A percentile compares a stretch with the other conserved stretches of the same genome.
phyloP scores from a whole-genome alignment of 306 rosid genomes.

The Hylodesmum podocarpum region DNA sequence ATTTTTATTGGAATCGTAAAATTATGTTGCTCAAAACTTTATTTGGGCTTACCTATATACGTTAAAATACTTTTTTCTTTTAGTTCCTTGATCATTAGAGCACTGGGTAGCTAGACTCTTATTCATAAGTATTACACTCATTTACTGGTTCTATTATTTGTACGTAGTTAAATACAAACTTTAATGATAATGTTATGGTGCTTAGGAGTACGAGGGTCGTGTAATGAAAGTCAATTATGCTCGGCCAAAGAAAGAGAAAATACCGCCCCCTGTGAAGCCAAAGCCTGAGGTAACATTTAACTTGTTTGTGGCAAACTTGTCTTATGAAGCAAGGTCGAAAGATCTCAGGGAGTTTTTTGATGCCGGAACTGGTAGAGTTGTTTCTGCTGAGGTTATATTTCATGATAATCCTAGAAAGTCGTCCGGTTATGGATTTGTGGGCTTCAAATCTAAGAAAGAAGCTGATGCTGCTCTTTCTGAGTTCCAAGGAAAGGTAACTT shows the following conservation, averaged over 20 bases:
- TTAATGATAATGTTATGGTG: no score
- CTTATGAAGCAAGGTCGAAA: slow-evolving; percentile 66
- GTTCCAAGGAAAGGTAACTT: slow-evolving; percentile 78
- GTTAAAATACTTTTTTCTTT: no score
- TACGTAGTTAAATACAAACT: no score
- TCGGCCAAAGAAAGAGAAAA: slow-evolving; percentile 50
- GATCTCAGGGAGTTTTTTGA: slow-evolving; percentile 77
- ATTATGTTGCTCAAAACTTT: no score
- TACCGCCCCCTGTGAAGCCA: slow-evolving; percentile 47
- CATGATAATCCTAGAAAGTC: slow-evolving; percentile 72
- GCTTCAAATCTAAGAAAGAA: slow-evolving; percentile 76
- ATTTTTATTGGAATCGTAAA: no score
- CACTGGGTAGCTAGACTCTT: no score
- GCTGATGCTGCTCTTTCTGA: slow-evolving; percentile 74
- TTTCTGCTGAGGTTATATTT: slow-evolving; percentile 64
- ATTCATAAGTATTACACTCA: no score
- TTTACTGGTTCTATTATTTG: no score
- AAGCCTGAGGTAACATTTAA: slow-evolving; percentile 63
- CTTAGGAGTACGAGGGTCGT: slow-evolving; percentile 79
- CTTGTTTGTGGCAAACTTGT: slow-evolving; percentile 81
- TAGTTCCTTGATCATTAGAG: no score
- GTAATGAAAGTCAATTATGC: slow-evolving; percentile 65
- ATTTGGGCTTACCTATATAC: no score
- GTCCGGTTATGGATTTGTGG: slow-evolving; percentile 88
- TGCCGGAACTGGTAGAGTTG: slow-evolving; percentile 55